A percentile compares a stretch with the other conserved stretches of the same genome.
phyloP scores from a whole-genome alignment of 2,329 filamentous ascomycete species.

The Fusarium sp. region DNA sequence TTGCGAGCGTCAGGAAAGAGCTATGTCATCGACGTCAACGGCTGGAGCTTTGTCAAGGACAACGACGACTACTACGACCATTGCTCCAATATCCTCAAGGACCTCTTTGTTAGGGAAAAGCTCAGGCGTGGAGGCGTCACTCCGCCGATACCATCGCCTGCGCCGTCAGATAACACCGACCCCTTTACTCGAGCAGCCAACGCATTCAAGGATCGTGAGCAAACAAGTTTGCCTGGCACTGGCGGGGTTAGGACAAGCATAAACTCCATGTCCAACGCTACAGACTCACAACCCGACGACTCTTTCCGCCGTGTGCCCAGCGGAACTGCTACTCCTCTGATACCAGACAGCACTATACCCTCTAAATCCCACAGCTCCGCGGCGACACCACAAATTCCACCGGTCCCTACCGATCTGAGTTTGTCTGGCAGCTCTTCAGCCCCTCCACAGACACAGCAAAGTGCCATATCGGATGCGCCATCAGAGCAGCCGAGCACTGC shows the following conservation, averaged over 20 bases:
- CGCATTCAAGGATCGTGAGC: conserved; percentile 53
- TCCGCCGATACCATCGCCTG: conserved; percentile 60
- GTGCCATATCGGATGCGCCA: conserved; percentile 49
- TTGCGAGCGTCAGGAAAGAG: conserved; percentile 87
- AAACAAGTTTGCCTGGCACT: conserved; percentile 27
- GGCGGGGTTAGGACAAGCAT: conserved; percentile 44
- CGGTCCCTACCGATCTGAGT: conserved; percentile 45
- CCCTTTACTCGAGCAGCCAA: conserved; percentile 49
- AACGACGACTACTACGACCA: conserved; percentile 98
- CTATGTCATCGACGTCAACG: conserved; percentile 98
- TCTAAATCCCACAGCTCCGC: conserved; percentile 50
- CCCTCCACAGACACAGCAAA: conserved; percentile 30
- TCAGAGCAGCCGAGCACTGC: conserved; percentile 49
- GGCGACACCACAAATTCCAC: conserved; percentile 49
- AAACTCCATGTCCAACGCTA: conserved; percentile 28
- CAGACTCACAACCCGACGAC: conserved; percentile 42
- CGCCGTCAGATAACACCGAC: conserved; percentile 53
- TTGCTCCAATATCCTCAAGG: conserved; percentile 82
- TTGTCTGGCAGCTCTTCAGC: conserved; percentile 46
- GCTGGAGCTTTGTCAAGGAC: conserved; percentile 99
- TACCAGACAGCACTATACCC: conserved; percentile 43
- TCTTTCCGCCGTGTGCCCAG: conserved; percentile 37
- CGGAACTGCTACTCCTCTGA: conserved; percentile 45
- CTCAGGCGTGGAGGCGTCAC: conserved; percentile 68
- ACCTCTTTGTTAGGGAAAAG: conserved; percentile 86